Base-by-base conservation (phyloP, 2,329 filamentous ascomycete species). In the Alternaria atra region DNA sequence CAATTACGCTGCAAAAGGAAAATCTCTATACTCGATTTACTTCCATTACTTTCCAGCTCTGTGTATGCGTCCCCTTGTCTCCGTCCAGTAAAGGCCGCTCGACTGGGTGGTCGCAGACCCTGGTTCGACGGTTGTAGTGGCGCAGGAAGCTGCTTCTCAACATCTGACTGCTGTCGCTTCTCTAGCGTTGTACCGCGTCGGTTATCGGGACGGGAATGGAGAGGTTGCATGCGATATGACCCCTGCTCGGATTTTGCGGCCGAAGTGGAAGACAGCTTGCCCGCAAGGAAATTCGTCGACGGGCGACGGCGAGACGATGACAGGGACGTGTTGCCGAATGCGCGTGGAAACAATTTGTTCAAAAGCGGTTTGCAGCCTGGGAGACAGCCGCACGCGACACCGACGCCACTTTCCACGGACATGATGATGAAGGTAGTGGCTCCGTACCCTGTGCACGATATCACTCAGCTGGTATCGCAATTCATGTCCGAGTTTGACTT, bases 321-420 rank as follows among this genome's bases (percentile, higher is more conserved):
- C 44, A 60, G 52, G 13, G 62, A 60, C 1, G 65, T 61, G 23
- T 53, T 60, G 40, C 35, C 61, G 43, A 77, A 78, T n/a, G 74
- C 34, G 27, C 56, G 64, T 2, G 75, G 74, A 39, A 72, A 70
- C 17, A 74, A 29, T 12, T 51, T 53, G 44, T 70, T 69, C 57
- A 77, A 60, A 8, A 77, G 63, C 3, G 75, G 75, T 55, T 77
- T 77, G 63, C 70, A 73, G 34, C 70, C 70, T 1, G 73, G 73
- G 4, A 77, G 68, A 37, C 72, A 77, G 32, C 73, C 74, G 43
- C 73, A 76, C 8, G 68, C 66, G 7, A 77, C 73, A n/a, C 72
- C 75, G 3, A 74, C 29, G 39, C 70, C 66, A 37, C 64, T 64
- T 55, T 77, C 75, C 25, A 75, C 63, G 2, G 67, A 70, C 52